Percentiles rank a stretch among this genome's conserved stretches.
Evolutionary conservation across 257 asterid species (phyloP).

Genomic region (Nicotiana sylvestris): DNA sequence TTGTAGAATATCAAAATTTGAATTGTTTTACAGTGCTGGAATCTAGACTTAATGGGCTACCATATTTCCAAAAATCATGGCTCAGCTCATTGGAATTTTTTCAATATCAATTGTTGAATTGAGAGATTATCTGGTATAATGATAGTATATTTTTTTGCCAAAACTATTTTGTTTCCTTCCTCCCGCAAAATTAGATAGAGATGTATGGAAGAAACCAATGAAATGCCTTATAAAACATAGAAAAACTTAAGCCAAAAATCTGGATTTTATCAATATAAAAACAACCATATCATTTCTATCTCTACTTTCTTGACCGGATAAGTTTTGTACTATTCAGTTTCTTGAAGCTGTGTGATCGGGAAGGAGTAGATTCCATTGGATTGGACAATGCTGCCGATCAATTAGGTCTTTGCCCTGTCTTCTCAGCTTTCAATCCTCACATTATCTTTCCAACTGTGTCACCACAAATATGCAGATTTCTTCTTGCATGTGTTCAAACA

Average conservation of each 20-base stretch:
- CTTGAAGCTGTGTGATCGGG: constrained; percentile 48
- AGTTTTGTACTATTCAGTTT: constrained; percentile 38
- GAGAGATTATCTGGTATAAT: neutral
- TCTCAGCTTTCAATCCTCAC: neutral
- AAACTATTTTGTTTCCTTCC: neutral
- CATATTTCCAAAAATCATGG: neutral
- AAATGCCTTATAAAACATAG: neutral
- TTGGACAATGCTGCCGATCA: constrained; percentile 52
- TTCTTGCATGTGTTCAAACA: neutral
- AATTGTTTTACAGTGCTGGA: neutral
- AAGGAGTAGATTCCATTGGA: constrained; percentile 52
- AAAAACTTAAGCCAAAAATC: neutral
- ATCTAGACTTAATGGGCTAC: neutral
- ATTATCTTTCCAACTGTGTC: neutral
- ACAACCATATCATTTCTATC: neutral
- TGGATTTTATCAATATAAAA: neutral
- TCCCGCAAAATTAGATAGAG: neutral
- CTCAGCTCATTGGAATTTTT: neutral
- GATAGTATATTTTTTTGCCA: neutral
- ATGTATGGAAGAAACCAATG: constrained; percentile 1
- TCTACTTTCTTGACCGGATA: neutral
- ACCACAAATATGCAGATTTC: neutral
- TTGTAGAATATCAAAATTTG: neutral
- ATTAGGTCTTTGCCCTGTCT: constrained; percentile 36
- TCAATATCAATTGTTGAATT: neutral